Conservation (phyloP, 345 rosid species). For the Acer campestre region DNA sequence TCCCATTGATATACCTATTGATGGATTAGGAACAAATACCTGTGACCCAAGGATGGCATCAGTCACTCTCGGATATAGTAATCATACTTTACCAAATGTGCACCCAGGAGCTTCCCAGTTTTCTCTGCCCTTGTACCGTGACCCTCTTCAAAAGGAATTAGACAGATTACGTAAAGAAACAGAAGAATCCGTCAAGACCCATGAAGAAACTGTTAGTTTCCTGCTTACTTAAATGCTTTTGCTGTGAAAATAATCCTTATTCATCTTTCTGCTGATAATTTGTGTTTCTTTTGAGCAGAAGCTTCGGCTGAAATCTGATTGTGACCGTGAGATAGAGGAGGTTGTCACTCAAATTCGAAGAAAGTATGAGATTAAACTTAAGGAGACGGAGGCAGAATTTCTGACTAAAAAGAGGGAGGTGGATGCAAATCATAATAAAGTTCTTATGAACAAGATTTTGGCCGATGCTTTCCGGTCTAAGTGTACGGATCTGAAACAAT, state of each 20-base stretch:
- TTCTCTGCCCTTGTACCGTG: conserved; percentile 28
- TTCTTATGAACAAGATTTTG: conserved; percentile 53
- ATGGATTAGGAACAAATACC: conserved; percentile 16
- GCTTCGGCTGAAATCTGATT: conserved; percentile 41
- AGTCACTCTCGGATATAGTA: conserved; percentile 19
- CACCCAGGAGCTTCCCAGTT: conserved; percentile 22
- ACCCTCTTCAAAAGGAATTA: conserved; percentile 67
- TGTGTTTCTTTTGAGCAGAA: conserved; percentile 47
- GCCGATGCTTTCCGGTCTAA: conserved; percentile 62
- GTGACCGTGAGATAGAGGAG: conserved; percentile 59
- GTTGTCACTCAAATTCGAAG: conserved; percentile 44
- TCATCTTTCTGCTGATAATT: conserved; percentile 17
- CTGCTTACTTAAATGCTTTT: conserved; percentile 20
- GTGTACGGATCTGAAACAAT: conserved; percentile 38
- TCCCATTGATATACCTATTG: conserved; percentile 14
- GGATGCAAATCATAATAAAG: conserved; percentile 37
- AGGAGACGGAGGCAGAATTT: conserved; percentile 46
- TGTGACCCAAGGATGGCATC: conserved; percentile 26
- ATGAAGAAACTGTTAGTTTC: conserved; percentile 45
- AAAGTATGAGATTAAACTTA: conserved; percentile 43
- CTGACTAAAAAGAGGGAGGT: conserved; percentile 37
- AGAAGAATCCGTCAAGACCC: conserved; percentile 32
- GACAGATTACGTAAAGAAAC: conserved; percentile 42
- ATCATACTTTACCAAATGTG: conserved; percentile 29
- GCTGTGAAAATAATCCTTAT: background rate